Evolutionary conservation across 2,329 filamentous ascomycete species (phyloP), one percentile per base, ranked within the genome.

Genomic region (Chrysosporium keratinophilum): DNA sequence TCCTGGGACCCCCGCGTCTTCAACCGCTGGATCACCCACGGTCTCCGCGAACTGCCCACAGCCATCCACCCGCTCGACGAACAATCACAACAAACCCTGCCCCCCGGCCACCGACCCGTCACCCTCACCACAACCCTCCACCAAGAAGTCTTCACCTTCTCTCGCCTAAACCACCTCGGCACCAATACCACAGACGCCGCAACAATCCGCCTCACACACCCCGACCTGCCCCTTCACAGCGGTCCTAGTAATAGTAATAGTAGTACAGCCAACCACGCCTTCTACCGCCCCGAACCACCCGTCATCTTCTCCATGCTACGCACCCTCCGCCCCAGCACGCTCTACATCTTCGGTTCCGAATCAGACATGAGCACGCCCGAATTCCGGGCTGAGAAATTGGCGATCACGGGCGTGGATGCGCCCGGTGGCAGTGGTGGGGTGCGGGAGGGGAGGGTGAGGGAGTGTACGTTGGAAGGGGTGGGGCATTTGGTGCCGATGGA

Each of bases 401-500:
- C 66, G 1, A 73, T 64, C 40, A 64, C 74, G 41, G 64, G 73
- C 37, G 56, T 62, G n/a, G n/a, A n/a, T 33, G 60, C 73, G 40
- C 17, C 71, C 47, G 66, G 75, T 28, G 65, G 74, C 43, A 65
- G 70, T 60, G 71, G 70, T 19, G 69, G 69, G 80, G 88, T 15
- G 79, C 85, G 46, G n/a, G 77, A 78, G 11, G 87, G 85, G 0
- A 75, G 81, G 44, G 89, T 95, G 1, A 76, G 74, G 54, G 76
- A 82, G 59, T 77, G 87, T 4, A 73, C 81, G 14, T 69, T 93
- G 6, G 71, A 84, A 28, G 78, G 77, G 0, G 75, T 77, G 5
- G 88, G 90, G 0, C 91, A 97, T 68, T 69, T 96, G 41, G 80
- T 96, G 28, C 85, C 90, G 0, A 87, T 95, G 80, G 89, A 95